Evolutionary conservation across 768 basidiomycete species (phyloP), one percentile per base, ranked within the genome.

Genomic region (Tylopilus balloui): DNA sequence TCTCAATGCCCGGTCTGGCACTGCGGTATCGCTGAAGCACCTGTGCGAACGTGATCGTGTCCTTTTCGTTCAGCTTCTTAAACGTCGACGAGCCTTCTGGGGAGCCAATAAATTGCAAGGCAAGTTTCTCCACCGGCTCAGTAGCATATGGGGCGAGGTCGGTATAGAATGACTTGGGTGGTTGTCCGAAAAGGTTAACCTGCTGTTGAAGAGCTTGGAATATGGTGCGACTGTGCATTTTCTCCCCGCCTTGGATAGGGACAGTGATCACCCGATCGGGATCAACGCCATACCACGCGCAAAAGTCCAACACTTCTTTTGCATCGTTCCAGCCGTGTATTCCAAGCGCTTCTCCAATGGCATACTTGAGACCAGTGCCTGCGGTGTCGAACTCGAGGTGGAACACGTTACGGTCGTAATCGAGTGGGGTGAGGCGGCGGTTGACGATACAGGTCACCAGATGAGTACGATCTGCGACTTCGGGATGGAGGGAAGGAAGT

Each of bases 361-460:
- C 84, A 68, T 99, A 99, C 70, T 87, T 92, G 53, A 99, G 78
- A 9, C 93, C 93, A 20, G 96, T 99, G 27, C 90, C 89, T 23
- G 79, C 73, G 3, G 90, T 92, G 65, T 93, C 83, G 64, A 99
- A 94, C 73, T 97, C 96, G 57, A 99, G 78, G 71, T 99, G 96
- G 77, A 98, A 98, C 27, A 99, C 93, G 69, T 99, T 98, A 58
- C 96, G 90, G 69, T 97, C 88, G 71, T 99, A 99, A 53, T 95
- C 92, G 57, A 81, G 69, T 27, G 96, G 96, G 1, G 96, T 98
- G 41, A 99, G 80, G 27, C 96, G 89, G 37, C 85, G 83, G 72
- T 97, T 98, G 67, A 96, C 93, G 6, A 84, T 81, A 67, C 92
- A 94, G 9, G 90, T 95, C 48, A 97, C 84, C 47, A 98, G 81